Percentiles rank a stretch among this genome's conserved stretches.
phyloP scores from a whole-genome alignment of 1,284 basidiomycete species.

The Veloboletus limbatus region DNA sequence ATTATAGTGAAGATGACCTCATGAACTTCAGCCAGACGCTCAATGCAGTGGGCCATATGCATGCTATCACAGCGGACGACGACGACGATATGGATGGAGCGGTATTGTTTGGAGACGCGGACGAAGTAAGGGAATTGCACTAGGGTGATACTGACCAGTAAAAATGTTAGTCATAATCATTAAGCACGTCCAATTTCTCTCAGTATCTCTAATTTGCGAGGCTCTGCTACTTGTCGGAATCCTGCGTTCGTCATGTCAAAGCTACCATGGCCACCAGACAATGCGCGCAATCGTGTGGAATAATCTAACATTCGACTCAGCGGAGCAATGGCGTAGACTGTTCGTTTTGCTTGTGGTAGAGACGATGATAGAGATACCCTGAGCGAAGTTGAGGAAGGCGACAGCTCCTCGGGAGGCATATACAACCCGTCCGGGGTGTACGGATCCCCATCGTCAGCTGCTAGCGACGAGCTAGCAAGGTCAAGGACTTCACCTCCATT shows the following conservation, averaged over 20 bases:
- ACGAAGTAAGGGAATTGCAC: conserved; percentile 63
- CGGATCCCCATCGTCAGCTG: conserved; percentile 45
- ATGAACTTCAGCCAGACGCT: conserved; percentile 74
- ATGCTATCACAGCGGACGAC: conserved; percentile 57
- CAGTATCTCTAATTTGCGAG: conserved; percentile 65
- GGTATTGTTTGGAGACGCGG: conserved; percentile 76
- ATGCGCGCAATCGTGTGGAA: conserved; percentile 70
- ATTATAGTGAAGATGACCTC: conserved; percentile 46
- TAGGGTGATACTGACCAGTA: conserved; percentile 13
- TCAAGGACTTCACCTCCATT: conserved; percentile 71
- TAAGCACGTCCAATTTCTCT: conserved; percentile 72
- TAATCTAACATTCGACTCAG: conserved; percentile 81
- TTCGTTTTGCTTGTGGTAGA: conserved; percentile 47
- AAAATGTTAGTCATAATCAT: conserved; percentile 13
- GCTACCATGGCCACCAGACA: conserved; percentile 78
- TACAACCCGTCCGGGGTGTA: conserved; percentile 64
- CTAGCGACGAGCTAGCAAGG: conserved; percentile 42
- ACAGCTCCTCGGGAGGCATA: conserved; percentile 68
- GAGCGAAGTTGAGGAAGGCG: conserved; percentile 57
- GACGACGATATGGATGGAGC: conserved; percentile 73
- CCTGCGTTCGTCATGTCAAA: conserved; percentile 80
- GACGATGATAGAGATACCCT: conserved; percentile 28
- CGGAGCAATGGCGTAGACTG: conserved; percentile 70
- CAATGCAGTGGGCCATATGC: conserved; percentile 51
- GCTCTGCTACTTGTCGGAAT: conserved; percentile 61